Conservation (phyloP, 306 rosid species). For the Cicer arietinum region DNA sequence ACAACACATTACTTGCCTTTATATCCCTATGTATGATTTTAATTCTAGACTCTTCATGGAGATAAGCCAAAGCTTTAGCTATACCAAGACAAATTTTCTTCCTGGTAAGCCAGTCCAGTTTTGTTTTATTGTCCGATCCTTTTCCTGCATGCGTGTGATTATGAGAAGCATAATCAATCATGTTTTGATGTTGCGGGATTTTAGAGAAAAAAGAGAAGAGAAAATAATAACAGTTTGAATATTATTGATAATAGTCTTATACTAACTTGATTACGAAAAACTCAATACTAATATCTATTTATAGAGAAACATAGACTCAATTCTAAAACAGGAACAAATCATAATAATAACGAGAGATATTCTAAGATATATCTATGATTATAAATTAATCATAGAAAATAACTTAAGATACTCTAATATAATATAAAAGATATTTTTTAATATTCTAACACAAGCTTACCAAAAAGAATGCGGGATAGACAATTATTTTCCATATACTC, state of each 20-base stretch:
- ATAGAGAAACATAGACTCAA: too few relatives aligned
- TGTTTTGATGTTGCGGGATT: background rate
- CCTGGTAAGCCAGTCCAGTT: conserved; percentile 83
- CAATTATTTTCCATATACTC: conserved; percentile 98
- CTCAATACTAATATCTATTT: too few relatives aligned
- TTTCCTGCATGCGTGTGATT: conserved; percentile 55
- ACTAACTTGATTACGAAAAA: too few relatives aligned
- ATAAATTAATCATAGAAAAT: too few relatives aligned
- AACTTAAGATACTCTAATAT: too few relatives aligned
- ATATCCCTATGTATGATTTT: conserved; percentile 92
- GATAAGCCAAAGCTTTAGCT: conserved; percentile 89
- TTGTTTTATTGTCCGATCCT: conserved; percentile 55
- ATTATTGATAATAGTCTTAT: too few relatives aligned
- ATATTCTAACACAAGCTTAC: conserved; percentile 48
- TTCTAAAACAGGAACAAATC: too few relatives aligned
- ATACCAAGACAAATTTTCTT: conserved; percentile 88
- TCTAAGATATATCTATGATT: too few relatives aligned
- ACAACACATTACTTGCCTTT: conserved; percentile 94
- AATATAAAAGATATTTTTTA: too few relatives aligned
- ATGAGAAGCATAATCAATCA: conserved; percentile 25
- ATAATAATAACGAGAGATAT: too few relatives aligned
- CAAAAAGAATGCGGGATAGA: conserved; percentile 84
- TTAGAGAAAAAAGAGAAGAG: too few relatives aligned
- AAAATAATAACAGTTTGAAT: too few relatives aligned
- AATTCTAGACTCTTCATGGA: conserved; percentile 84